Evolutionary conservation across 164 flowering plant species (phyloP).

Genomic region (Houttuynia cordata): DNA sequence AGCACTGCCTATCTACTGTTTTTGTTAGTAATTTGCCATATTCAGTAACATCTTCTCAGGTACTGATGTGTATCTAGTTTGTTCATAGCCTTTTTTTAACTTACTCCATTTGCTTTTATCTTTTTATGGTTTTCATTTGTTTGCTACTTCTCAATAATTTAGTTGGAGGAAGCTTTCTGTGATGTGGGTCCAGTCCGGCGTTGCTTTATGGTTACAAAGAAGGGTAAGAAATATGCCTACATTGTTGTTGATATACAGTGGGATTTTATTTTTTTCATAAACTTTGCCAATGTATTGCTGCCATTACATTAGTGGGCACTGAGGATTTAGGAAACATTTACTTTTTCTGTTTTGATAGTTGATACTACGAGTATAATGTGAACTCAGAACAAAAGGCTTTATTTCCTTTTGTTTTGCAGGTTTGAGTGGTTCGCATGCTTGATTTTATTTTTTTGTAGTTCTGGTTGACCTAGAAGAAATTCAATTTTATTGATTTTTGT

Average conservation of each 20-base stretch:
- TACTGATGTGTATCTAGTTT: constrained; percentile 1
- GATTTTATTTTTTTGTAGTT: background rate
- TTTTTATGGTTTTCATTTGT: background rate
- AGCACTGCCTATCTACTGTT: constrained; percentile 53
- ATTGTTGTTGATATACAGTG: background rate
- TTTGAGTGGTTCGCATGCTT: background rate
- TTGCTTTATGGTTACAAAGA: constrained; percentile 73
- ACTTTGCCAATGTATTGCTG: background rate
- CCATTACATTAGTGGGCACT: too few relatives aligned
- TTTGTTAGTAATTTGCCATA: constrained; percentile 69
- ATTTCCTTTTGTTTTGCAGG: too few relatives aligned
- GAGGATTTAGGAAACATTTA: too few relatives aligned
- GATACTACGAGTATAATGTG: background rate
- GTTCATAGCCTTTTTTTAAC: background rate
- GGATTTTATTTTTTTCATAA: background rate
- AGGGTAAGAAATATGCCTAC: constrained; percentile 28
- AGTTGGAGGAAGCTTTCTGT: constrained; percentile 76
- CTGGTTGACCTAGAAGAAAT: background rate
- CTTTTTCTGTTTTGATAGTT: too few relatives aligned
- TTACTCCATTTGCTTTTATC: background rate
- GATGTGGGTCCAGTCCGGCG: constrained; percentile 88
- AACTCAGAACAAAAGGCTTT: background rate
- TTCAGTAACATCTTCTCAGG: constrained; percentile 69
- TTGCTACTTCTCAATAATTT: background rate
- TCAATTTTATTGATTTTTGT: background rate